Evolutionary conservation across 768 basidiomycete genomes (phyloP).

Genomic region (Lepiota subincarnata): DNA sequence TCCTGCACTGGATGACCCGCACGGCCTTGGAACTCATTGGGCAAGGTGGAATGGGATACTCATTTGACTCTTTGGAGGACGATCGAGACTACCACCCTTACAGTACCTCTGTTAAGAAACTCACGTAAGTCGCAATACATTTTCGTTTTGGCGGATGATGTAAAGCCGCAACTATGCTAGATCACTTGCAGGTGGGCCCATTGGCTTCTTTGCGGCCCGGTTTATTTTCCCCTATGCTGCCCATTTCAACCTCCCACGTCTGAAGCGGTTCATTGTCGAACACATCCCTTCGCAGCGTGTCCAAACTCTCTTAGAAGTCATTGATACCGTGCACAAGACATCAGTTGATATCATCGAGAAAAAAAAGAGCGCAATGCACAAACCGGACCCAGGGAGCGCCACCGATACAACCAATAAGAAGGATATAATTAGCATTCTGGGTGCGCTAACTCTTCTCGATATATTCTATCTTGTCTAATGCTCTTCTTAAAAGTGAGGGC

Average conservation of each 20-base stretch:
- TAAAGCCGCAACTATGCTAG: conserved; percentile 4
- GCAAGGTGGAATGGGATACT: conserved; percentile 42
- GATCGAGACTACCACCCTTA: conserved; percentile 23
- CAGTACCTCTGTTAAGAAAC: conserved; percentile 22
- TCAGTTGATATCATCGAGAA: conserved; percentile 31
- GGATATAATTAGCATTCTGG: conserved; percentile 42
- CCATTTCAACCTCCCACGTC: neutral
- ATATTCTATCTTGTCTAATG: too few relatives aligned
- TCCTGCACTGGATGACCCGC: conserved; percentile 34
- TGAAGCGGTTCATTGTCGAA: conserved; percentile 9
- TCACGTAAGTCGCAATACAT: conserved; percentile 22
- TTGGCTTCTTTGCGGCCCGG: neutral
- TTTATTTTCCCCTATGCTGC: neutral
- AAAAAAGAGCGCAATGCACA: conserved; percentile 31
- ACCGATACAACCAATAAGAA: conserved; percentile 33
- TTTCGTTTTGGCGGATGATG: neutral
- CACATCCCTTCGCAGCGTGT: conserved; percentile 19
- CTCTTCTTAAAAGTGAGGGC: conserved; percentile 30
- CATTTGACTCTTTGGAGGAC: conserved; percentile 37
- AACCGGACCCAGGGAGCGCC: conserved; percentile 27
- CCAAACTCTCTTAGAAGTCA: conserved; percentile 28
- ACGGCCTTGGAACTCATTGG: conserved; percentile 50
- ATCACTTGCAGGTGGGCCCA: neutral
- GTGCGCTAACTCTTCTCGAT: conserved; percentile 23
- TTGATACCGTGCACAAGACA: conserved; percentile 30